phyloP scores from a whole-genome alignment of 2,329 filamentous ascomycete genomes.

The Berkeleyomyces basicola region DNA sequence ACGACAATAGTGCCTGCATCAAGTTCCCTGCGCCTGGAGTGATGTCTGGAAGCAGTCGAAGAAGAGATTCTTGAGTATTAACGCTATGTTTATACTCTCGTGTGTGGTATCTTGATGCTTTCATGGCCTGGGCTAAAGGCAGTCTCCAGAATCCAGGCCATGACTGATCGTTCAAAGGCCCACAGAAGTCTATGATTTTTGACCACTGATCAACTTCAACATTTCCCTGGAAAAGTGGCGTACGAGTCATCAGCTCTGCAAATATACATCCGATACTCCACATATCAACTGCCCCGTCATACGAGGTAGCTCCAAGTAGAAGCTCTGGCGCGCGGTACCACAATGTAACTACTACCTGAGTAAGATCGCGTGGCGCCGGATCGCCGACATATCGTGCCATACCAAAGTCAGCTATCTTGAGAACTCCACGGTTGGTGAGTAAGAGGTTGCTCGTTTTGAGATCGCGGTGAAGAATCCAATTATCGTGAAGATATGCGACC shows the following conservation, averaged over 20 bases:
- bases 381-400: slow-evolving; percentile 85
- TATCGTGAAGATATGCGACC: slow-evolving; percentile 67
- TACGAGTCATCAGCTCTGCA: slow-evolving; percentile 69
- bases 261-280: slow-evolving; percentile 97
- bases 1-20: slow-evolving; percentile 49
- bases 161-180: slow-evolving; percentile 61
- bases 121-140: slow-evolving; percentile 68
- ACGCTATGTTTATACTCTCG: slow-evolving; percentile 22
- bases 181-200: slow-evolving; percentile 78
- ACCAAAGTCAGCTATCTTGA: slow-evolving; percentile 95
- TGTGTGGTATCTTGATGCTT: slow-evolving; percentile 36
- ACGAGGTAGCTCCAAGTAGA: slow-evolving; percentile 61
- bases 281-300: slow-evolving; percentile 69
- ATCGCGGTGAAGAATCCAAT: slow-evolving; percentile 87
- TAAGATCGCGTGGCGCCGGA: slow-evolving; percentile 58
- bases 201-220: slow-evolving; percentile 87
- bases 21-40: slow-evolving; percentile 58
- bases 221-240: slow-evolving; percentile 69
- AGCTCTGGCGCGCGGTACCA: slow-evolving; percentile 94
- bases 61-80: slow-evolving; percentile 34
- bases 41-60: slow-evolving; percentile 65
- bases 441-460: slow-evolving; percentile 89
- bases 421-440: slow-evolving; percentile 82
- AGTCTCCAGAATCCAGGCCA: slow-evolving; percentile 82
- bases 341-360: slow-evolving; percentile 84